A percentile compares a stretch with the other conserved stretches of the same genome.
Conservation (phyloP, 1,284 basidiomycete species). For the Ceratobasidium sp. region DNA sequence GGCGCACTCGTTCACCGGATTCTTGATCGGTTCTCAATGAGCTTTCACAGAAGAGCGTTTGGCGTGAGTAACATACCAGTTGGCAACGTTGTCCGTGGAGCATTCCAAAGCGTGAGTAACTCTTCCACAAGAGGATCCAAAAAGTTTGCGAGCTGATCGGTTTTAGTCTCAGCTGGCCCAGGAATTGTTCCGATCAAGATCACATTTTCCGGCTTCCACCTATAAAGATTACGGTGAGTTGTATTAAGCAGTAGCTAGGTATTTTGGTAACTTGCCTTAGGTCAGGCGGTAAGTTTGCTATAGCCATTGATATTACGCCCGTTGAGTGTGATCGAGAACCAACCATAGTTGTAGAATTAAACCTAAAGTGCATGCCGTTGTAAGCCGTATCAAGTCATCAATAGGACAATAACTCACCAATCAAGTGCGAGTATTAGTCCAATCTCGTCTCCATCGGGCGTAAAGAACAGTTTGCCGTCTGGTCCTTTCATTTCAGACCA, state of each 20-base stretch:
- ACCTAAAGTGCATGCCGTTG: slow-evolving; percentile 12
- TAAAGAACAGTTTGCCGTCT: slow-evolving; percentile 24
- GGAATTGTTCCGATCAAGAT: slow-evolving; percentile 34
- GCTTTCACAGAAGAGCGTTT: not conserved
- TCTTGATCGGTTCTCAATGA: slow-evolving; percentile 2
- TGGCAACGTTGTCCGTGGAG: slow-evolving; percentile 7
- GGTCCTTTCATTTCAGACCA: slow-evolving; percentile 21
- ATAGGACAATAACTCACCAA: slow-evolving; percentile 23
- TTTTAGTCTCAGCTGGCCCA: slow-evolving; percentile 31
- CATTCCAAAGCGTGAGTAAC: slow-evolving; percentile 22
- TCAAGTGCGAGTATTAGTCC: slow-evolving; percentile 32
- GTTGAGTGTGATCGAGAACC: slow-evolving; percentile 15
- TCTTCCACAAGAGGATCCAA: slow-evolving; percentile 23
- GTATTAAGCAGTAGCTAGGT: not conserved
- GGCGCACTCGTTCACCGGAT: slow-evolving; percentile 4
- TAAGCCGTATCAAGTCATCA: not conserved
- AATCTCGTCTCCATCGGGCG: slow-evolving; percentile 24
- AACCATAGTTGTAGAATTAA: slow-evolving; percentile 28
- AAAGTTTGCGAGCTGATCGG: slow-evolving; percentile 25
- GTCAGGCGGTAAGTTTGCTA: slow-evolving; percentile 38
- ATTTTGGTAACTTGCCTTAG: slow-evolving; percentile 18
- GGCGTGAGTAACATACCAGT: not conserved
- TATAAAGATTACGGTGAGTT: not conserved
- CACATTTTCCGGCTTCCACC: slow-evolving; percentile 31
- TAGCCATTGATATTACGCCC: slow-evolving; percentile 17